A percentile compares a stretch with the other conserved stretches of the same genome.
Evolutionary conservation across 129 eudicot genomes (phyloP).

Genomic region (Helichrysum umbraculigerum): DNA sequence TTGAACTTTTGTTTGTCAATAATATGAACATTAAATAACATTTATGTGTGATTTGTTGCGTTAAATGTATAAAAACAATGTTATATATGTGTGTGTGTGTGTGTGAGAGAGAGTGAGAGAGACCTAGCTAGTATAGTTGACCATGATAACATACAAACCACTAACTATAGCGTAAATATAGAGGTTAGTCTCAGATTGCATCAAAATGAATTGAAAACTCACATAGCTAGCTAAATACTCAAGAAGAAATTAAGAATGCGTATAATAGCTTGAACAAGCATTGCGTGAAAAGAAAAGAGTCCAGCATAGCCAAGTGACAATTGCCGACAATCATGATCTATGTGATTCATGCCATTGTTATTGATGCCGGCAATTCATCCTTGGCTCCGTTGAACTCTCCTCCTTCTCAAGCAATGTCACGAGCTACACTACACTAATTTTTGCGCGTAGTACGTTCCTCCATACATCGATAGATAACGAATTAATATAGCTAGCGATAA

Average conservation of each 20-base stretch:
- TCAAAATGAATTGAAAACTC: not conserved
- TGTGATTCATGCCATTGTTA: not conserved
- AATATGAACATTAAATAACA: too few species aligned
- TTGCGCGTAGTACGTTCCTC: too few species aligned
- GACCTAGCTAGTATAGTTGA: too few species aligned
- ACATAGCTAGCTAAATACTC: not conserved
- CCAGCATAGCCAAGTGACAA: not conserved
- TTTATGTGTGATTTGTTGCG: too few species aligned
- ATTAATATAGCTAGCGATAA: not conserved
- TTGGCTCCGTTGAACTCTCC: conserved; percentile 4
- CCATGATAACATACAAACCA: too few species aligned
- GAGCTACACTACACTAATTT: not conserved
- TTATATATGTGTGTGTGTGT: too few species aligned
- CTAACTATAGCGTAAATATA: too few species aligned
- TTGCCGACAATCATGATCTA: not conserved
- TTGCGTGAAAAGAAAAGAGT: not conserved
- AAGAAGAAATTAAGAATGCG: not conserved
- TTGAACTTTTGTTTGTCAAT: too few species aligned
- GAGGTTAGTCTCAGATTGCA: too few species aligned
- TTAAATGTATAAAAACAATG: too few species aligned
- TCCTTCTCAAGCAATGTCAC: not conserved
- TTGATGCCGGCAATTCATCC: conserved; percentile 58
- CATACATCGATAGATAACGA: too few species aligned
- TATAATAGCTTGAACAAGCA: not conserved
- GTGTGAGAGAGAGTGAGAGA: too few species aligned